Evolutionary conservation across 768 basidiomycete genomes (phyloP), one percentile per base, ranked within the genome.

Genomic region (Gyrodon lividus): DNA sequence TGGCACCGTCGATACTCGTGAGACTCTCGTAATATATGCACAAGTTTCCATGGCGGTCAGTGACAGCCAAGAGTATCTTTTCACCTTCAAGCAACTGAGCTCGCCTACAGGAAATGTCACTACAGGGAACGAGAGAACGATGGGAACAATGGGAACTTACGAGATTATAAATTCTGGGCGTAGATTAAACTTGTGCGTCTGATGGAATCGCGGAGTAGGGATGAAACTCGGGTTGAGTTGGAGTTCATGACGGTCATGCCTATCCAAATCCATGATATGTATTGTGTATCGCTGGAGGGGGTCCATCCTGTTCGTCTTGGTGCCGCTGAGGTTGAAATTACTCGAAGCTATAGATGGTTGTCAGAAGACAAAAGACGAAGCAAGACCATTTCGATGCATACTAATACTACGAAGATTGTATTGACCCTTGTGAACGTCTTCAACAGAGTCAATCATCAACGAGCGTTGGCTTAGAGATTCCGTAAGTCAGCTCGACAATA

Each of bases 31-130:
- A 46, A 51, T 65, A 77, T 2, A 79, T 55, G 19, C 55, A 54
- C 2, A 76, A 37, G 23, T 63, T 50, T 9, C 66, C 68, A 1
- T 41, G 20, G 1, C 46, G 38, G 51, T 73, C 67, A 35, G 69
- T 64, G 12, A 73, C 49, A 5, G 79, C 59, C 1, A 78, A 55
- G 1, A 80, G 59, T 31, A 74, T 66, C 23, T 57, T 70, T 17
- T 65, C 63, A 22, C 65, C 58, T 22, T 65, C 61, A 28, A 78
- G 65, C 0, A 78, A 46, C 46, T 78, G 76, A 0, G 61, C 48
- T 26, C 67, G 58, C n/a, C 70, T 72, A 17, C 3, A 6, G 22
- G n/a, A 17, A 22, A n/a, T 2, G 7, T n/a, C 6, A 28, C 12
- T 39, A n/a, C 26, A 52, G 52, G 4, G 22, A 37, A 38, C 4